Conservation (phyloP, 441 rosid species). For the Biscutella auriculata region DNA sequence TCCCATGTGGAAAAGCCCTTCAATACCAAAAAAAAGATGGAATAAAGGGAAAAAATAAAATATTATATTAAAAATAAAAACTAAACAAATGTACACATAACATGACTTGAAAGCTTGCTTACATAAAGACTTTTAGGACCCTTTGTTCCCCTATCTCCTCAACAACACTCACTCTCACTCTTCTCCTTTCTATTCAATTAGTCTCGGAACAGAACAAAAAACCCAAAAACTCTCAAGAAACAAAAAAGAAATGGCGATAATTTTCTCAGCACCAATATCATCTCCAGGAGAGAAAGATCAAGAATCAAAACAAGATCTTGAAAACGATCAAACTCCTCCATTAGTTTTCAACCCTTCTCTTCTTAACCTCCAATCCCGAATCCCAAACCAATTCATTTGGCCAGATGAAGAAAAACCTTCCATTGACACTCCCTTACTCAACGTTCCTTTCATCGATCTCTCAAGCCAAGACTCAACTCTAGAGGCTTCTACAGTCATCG, state of each 20-base stretch:
- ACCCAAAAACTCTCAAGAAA: not conserved
- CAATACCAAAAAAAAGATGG: not conserved
- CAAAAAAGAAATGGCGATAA: conserved; percentile 15
- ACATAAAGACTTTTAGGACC: conserved; percentile 14
- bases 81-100: conserved; percentile 6
- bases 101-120: conserved; percentile 11
- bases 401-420: conserved; percentile 39
- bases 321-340: conserved; percentile 13
- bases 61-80: not conserved
- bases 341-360: conserved; percentile 20
- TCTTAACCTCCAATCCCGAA: conserved; percentile 17
- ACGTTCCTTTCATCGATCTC: conserved; percentile 55
- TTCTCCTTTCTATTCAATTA: not conserved
- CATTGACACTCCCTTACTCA: conserved; percentile 29
- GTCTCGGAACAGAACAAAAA: conserved; percentile 8
- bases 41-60: not conserved
- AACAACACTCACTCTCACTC: conserved; percentile 16
- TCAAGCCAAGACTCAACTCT: conserved; percentile 24
- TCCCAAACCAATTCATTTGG: conserved; percentile 59
- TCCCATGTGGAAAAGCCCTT: conserved; percentile 14
- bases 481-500: conserved; percentile 29
- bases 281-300: conserved; percentile 15
- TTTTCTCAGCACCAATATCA: conserved; percentile 14
- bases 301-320: conserved; percentile 12
- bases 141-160: conserved; percentile 22